Evolutionary conservation across 164 flowering plant genomes (phyloP), one percentile per base, ranked within the genome.

Genomic region (Malania oleifera): DNA sequence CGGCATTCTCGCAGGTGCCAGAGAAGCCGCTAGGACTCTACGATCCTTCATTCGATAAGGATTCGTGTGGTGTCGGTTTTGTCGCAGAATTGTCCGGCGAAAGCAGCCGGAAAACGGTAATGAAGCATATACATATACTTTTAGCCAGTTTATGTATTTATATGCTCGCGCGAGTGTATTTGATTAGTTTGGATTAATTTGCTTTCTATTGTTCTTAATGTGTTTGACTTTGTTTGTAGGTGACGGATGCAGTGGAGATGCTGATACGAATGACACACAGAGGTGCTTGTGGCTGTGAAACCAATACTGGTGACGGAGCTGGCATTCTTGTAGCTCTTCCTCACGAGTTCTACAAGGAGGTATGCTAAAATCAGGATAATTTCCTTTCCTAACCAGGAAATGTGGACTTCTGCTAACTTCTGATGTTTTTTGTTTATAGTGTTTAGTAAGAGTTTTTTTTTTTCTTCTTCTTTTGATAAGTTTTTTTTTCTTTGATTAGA

Each of bases 231-330:
- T 41, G 11, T 54, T n/a, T 69, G 56, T 56, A 95, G 99, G 87
- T 95, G 24, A 70, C 77, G 25, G 99, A 95, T 80, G 95, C 96
- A 3, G 17, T 95, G 59, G 99, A 95, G 70, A 95, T 95, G 99
- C 66, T 95, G 72, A 61, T 89, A 1, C 76, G 99, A 18, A 95
- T 95, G 99, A 0, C 96, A 0, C 99, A 95, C 52, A 83, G 99
- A 76, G 99, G 99, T 23, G 99, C 97, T 7, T 95, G 99, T 72
- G 99, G 99, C 0, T 95, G 99, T 40, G 99, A 95, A 71, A 70
- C 86, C 0, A 95, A 95, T 57, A 91, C 99, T 25, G 99, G 99
- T 25, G 99, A 95, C 71, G 99, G 99, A 39, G 99, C 99, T 60
- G 99, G 99, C n/a, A 77, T 95, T 75, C 96, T 95, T 44, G 96